Percentiles rank a stretch among this genome's conserved stretches.
Evolutionary conservation across 371 early-diverging fungal species (phyloP).

Genomic region (Mucor piriformis): DNA sequence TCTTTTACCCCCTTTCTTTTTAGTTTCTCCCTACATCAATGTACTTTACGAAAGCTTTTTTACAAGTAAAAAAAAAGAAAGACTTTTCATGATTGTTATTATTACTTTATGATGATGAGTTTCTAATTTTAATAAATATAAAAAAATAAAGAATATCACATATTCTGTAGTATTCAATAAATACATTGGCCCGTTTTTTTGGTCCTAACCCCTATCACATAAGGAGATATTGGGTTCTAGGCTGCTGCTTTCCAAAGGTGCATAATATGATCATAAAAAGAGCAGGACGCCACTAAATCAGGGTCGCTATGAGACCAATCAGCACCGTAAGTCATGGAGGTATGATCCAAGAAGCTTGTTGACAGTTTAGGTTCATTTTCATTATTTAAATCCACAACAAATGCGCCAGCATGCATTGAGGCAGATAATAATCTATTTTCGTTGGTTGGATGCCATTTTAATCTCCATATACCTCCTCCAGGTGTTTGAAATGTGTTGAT

Average conservation of each 20-base stretch:
- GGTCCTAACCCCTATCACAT: no score
- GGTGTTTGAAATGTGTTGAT: constrained; percentile 61
- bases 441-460: constrained; percentile 89
- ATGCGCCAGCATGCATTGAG: constrained; percentile 81
- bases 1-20: background rate
- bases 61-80: background rate
- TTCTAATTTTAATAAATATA: no score
- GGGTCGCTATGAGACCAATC: constrained; percentile 78
- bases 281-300: constrained; percentile 80
- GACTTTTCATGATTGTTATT: no score
- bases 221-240: background rate
- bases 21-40: background rate
- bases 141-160: no score
- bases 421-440: constrained; percentile 73
- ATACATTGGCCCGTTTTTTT: no score
- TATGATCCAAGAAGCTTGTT: constrained; percentile 71
- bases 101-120: no score
- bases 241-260: constrained; percentile 72
- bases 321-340: constrained; percentile 88
- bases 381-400: constrained; percentile 34
- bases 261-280: constrained; percentile 91
- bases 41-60: background rate
- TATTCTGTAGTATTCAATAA: no score
- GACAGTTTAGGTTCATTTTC: constrained; percentile 2
- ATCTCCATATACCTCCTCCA: constrained; percentile 93